Percentiles rank a stretch among this genome's conserved stretches.
Conservation (phyloP, 345 rosid species). For the Populus davidiana region DNA sequence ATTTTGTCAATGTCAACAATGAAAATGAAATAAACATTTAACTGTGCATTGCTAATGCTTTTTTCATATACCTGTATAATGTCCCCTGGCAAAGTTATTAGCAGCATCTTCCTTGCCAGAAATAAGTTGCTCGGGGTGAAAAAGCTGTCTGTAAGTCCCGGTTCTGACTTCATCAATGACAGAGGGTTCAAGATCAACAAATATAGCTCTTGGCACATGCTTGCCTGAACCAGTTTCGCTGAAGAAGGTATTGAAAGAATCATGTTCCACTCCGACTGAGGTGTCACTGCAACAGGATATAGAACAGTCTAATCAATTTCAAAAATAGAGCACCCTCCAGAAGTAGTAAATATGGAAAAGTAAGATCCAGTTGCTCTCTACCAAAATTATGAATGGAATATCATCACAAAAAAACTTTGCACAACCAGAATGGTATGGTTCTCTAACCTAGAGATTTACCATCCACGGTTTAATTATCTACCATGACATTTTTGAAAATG, state of each 20-base stretch:
- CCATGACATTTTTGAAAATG: not conserved
- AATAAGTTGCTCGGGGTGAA: constrained; percentile 91
- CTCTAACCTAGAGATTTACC: not conserved
- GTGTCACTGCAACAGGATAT: constrained; percentile 51
- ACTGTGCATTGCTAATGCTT: constrained; percentile 7
- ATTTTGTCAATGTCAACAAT: not conserved
- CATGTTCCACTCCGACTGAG: constrained; percentile 50
- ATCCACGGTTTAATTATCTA: not conserved
- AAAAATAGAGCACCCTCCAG: not conserved
- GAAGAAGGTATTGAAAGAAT: constrained; percentile 89
- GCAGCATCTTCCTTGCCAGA: constrained; percentile 94
- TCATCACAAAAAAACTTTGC: not conserved
- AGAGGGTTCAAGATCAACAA: constrained; percentile 79
- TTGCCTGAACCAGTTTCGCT: constrained; percentile 89
- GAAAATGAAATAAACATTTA: not conserved
- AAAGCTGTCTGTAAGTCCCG: constrained; percentile 74
- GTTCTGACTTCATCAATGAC: constrained; percentile 81
- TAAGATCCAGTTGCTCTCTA: not conserved
- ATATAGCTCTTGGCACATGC: constrained; percentile 86
- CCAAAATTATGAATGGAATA: not conserved
- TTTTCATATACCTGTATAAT: constrained; percentile 54
- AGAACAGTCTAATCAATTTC: not conserved
- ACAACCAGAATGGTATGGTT: not conserved
- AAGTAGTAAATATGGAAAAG: not conserved
- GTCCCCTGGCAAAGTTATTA: constrained; percentile 90